Base-by-base conservation (phyloP, 2,329 filamentous ascomycete species). In the Neonectria punicea region DNA sequence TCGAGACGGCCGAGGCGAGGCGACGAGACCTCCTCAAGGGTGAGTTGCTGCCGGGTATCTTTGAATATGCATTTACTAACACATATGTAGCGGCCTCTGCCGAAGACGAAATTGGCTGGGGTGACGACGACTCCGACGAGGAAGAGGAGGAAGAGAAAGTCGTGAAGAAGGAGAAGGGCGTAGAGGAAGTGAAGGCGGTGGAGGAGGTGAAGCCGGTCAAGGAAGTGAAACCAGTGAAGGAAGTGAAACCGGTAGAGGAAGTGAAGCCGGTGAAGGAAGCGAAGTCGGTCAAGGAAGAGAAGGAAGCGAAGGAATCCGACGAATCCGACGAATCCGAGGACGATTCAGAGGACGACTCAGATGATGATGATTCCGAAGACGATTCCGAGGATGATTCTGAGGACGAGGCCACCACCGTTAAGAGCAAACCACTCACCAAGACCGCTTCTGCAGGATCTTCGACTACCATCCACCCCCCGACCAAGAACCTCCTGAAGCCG, bases 1-100 rank as follows among this genome's bases (percentile, higher is more conserved):
- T 99, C 68, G 95, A 98, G 82, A 94, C 92, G 28, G 94, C 97
- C 63, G 96, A 99, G 81, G 90, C 92, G 74, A 90, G 93, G 78
- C 87, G 96, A 78, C 90, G 92, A 73, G 96, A 99, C 79, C 86
- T 99, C 61, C 83, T 99, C 22, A 97, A 97, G 81, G 95, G 95
- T 97, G 84, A 68, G 86, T 79, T 59, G 44, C 58, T 46, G 44
- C 39, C 6, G 41, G 16, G 10, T 11, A 20, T 63, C 50, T 43
- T 20, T 50, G 28, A 28, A 28, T 18, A 39, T 53, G 46, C 41
- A 13, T 55, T 22, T 57, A 43, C 69, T 73, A 69, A 68, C 28
- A 65, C 36, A 28, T 28, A 16, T 11, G 60, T 76, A 90, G 90
- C 89, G 70, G 92, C 91, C 51, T 86, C 89, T 18, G 84, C 90